These are phyloP conservation scores for Paracoccidioides lutzii DNA, from an alignment of 2,329 filamentous ascomycete species.

Conservation along the genomic window DNA sequence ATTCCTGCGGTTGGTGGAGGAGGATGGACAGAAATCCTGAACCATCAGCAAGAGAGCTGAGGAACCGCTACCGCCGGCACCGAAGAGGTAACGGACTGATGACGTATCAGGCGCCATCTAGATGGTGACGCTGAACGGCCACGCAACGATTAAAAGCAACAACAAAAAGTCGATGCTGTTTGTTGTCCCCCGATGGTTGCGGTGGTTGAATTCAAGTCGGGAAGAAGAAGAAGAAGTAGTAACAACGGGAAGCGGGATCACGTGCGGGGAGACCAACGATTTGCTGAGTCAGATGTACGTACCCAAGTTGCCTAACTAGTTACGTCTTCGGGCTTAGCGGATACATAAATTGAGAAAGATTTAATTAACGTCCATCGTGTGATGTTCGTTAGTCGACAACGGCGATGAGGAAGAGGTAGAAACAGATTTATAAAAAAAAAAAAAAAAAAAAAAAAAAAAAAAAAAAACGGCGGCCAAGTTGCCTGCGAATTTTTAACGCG, in stretches of 20 bases:
- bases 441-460: neutral
- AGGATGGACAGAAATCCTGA: neutral
- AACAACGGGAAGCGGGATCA: neutral
- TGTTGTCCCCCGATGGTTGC: too few relatives aligned
- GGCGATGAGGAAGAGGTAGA: neutral
- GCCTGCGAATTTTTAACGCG: slow-evolving; percentile 2
- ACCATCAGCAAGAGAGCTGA: neutral
- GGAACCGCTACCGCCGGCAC: neutral
- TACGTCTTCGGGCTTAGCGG: too few relatives aligned
- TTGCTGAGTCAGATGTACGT: neutral
- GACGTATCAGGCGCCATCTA: neutral
- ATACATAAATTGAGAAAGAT: too few relatives aligned
- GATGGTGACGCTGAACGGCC: neutral
- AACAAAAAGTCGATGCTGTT: too few relatives aligned
- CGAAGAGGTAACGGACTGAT: neutral
- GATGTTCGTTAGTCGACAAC: too few relatives aligned
- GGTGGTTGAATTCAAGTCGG: too few relatives aligned
- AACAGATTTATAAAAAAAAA: too few relatives aligned
- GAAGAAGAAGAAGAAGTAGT: too few relatives aligned
- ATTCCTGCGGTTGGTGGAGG: neutral
- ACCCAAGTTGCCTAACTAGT: too few relatives aligned
- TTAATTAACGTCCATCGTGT: too few relatives aligned
- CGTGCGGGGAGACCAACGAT: neutral
- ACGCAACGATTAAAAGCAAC: too few relatives aligned
- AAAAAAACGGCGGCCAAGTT: neutral